Evolutionary conservation across 2,329 filamentous ascomycete species (phyloP).

Genomic region (Fusarium transvaalense): DNA sequence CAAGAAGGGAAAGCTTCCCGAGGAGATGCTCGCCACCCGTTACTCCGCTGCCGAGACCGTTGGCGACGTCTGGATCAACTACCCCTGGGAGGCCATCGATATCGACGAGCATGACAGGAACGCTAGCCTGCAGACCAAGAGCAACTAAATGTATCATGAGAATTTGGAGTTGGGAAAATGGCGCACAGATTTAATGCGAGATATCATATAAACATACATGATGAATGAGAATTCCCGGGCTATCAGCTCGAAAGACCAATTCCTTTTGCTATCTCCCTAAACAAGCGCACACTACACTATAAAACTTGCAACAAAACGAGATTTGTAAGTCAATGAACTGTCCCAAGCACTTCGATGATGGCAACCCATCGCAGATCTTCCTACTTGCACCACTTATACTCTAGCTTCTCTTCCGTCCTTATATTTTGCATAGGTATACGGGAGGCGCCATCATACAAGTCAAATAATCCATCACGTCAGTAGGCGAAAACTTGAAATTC

Average conservation of each 20-base stretch:
- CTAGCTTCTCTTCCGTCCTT: no score
- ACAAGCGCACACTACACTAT: no score
- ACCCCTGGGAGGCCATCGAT: constrained; percentile 96
- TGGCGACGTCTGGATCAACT: constrained; percentile 97
- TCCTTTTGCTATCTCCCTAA: neutral
- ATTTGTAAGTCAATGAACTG: no score
- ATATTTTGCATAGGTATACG: no score
- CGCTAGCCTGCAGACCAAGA: constrained; percentile 63
- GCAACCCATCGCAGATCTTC: no score
- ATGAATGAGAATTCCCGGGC: constrained; percentile 23
- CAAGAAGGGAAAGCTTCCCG: constrained; percentile 90
- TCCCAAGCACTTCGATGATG: no score
- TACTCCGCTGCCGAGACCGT: constrained; percentile 91
- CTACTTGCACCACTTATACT: no score
- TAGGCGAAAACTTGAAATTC: neutral
- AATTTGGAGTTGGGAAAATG: constrained; percentile 42
- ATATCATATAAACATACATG: constrained; percentile 29
- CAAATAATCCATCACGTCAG: neutral
- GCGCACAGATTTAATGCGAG: constrained; percentile 25
- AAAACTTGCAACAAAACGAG: no score
- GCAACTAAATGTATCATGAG: constrained; percentile 37
- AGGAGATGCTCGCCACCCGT: constrained; percentile 79
- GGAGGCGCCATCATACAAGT: no score
- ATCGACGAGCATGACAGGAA: constrained; percentile 91
- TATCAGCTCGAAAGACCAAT: constrained; percentile 15